Conservation (phyloP, 768 basidiomycete species). For the Boletus huronensis region DNA sequence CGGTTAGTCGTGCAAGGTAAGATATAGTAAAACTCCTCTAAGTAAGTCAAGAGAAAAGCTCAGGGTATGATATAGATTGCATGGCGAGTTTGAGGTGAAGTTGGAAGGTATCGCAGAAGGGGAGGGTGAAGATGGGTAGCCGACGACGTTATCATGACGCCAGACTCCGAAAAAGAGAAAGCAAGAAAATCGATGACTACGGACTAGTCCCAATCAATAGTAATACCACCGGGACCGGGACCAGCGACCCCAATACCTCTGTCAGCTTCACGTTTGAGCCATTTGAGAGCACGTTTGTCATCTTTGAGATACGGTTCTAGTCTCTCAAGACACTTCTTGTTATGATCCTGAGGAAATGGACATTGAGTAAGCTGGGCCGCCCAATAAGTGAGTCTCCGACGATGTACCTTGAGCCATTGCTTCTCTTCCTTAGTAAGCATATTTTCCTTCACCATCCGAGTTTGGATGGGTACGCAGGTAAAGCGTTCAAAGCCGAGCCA, state of each 20-base stretch:
- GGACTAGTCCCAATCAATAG: slow-evolving; percentile 73
- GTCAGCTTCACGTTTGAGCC: slow-evolving; percentile 74
- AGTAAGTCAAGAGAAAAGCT: slow-evolving; percentile 1
- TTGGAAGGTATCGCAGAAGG: slow-evolving; percentile 23
- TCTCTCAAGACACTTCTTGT: slow-evolving; percentile 63
- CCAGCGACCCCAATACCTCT: slow-evolving; percentile 69
- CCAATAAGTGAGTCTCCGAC: slow-evolving; percentile 15
- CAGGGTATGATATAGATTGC: slow-evolving; percentile 7
- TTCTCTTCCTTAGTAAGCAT: slow-evolving; percentile 87
- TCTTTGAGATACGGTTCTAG: slow-evolving; percentile 66
- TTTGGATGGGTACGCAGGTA: slow-evolving; percentile 93
- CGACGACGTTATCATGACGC: background rate
- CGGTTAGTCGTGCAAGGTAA: slow-evolving; percentile 26
- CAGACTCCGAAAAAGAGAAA: slow-evolving; percentile 5
- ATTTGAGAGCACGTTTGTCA: slow-evolving; percentile 77
- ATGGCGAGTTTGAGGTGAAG: background rate
- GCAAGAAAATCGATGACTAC: background rate
- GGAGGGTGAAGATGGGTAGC: slow-evolving; percentile 3
- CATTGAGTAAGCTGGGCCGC: slow-evolving; percentile 1
- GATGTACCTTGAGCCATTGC: slow-evolving; percentile 71
- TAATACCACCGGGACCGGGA: slow-evolving; percentile 62
- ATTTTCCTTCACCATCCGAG: slow-evolving; percentile 77
- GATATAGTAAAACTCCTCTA: slow-evolving; percentile 21
- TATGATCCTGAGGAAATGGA: slow-evolving; percentile 62
- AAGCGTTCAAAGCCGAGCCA: slow-evolving; percentile 93